Conservation (phyloP, 768 basidiomycete species). For the Trametes meyenii region DNA sequence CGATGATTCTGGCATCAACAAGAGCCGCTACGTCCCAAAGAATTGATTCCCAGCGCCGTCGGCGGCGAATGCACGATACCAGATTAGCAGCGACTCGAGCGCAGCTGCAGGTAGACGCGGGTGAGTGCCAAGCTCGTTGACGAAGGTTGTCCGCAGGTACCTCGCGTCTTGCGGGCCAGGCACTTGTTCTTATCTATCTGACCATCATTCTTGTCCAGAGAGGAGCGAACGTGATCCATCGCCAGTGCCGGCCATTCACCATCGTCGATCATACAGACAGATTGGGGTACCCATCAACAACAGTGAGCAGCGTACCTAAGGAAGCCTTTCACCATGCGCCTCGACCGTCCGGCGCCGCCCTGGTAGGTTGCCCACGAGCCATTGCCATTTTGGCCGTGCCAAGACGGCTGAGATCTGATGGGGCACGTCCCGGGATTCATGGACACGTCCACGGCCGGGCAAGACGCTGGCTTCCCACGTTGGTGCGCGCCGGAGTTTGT, state of each 20-base stretch:
- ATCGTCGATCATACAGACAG: slow-evolving; percentile 1
- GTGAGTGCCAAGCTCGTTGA: background rate
- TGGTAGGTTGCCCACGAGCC: background rate
- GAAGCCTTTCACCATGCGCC: background rate
- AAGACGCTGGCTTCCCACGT: slow-evolving; percentile 7
- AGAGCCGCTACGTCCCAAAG: background rate
- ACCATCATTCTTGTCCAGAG: background rate
- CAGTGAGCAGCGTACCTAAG: slow-evolving; percentile 7
- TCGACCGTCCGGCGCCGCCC: background rate
- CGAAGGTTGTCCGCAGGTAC: background rate
- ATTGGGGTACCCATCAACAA: slow-evolving; percentile 7
- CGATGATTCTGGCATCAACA: background rate
- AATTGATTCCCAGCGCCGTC: background rate
- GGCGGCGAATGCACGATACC: background rate
- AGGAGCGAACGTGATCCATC: background rate
- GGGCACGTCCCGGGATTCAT: slow-evolving; percentile 14
- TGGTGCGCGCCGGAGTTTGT: slow-evolving; percentile 1
- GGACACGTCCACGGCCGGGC: slow-evolving; percentile 10
- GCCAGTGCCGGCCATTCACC: background rate
- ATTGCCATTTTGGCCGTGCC: slow-evolving; percentile 11
- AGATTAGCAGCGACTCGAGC: background rate
- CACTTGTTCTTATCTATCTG: background rate
- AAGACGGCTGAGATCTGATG: slow-evolving; percentile 19
- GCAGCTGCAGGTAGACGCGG: too few relatives aligned
- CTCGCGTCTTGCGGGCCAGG: background rate